Percentiles rank a stretch among this genome's conserved stretches.
These are phyloP conservation scores for Fusarium sterilihyphosum DNA, from an alignment of 2,329 filamentous ascomycete species.

Conservation along the genomic window DNA sequence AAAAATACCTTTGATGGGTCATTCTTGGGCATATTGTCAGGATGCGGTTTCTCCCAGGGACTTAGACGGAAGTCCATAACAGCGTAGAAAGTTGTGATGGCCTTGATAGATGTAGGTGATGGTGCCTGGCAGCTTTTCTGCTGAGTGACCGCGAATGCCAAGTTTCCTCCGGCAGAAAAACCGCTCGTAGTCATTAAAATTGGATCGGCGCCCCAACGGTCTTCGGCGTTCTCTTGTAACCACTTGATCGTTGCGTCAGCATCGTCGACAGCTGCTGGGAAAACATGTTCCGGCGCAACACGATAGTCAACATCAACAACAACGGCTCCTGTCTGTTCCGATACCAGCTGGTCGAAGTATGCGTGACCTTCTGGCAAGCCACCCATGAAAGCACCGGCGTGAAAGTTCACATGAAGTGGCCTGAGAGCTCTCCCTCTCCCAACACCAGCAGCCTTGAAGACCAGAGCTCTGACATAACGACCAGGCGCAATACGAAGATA, in stretches of 20 bases:
- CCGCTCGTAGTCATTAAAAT: slow-evolving; percentile 55
- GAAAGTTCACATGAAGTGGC: slow-evolving; percentile 57
- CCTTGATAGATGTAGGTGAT: slow-evolving; percentile 47
- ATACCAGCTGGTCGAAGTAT: slow-evolving; percentile 48
- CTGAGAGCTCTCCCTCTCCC: slow-evolving; percentile 39
- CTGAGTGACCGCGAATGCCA: slow-evolving; percentile 51
- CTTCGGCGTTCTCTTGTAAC: slow-evolving; percentile 51
- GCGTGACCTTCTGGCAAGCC: slow-evolving; percentile 53
- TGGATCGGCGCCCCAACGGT: slow-evolving; percentile 50
- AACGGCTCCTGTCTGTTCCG: slow-evolving; percentile 53
- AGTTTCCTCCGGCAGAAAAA: slow-evolving; percentile 55
- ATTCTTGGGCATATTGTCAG: slow-evolving; percentile 43
- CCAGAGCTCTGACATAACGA: slow-evolving; percentile 45
- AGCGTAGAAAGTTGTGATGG: slow-evolving; percentile 53
- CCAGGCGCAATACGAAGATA: slow-evolving; percentile 45
- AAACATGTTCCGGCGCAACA: slow-evolving; percentile 61
- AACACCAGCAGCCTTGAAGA: slow-evolving; percentile 46
- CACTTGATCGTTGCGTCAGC: slow-evolving; percentile 55
- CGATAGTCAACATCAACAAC: slow-evolving; percentile 62
- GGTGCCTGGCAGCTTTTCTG: slow-evolving; percentile 35
- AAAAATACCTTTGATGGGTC: slow-evolving; percentile 53
- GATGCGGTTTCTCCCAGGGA: slow-evolving; percentile 54
- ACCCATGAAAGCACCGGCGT: slow-evolving; percentile 56
- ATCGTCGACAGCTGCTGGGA: slow-evolving; percentile 60
- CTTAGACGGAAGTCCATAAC: slow-evolving; percentile 51